Percentiles rank a stretch among this genome's conserved stretches.
Conservation (phyloP, 805 yeast genomes). For the Suhomyces sp. region DNA sequence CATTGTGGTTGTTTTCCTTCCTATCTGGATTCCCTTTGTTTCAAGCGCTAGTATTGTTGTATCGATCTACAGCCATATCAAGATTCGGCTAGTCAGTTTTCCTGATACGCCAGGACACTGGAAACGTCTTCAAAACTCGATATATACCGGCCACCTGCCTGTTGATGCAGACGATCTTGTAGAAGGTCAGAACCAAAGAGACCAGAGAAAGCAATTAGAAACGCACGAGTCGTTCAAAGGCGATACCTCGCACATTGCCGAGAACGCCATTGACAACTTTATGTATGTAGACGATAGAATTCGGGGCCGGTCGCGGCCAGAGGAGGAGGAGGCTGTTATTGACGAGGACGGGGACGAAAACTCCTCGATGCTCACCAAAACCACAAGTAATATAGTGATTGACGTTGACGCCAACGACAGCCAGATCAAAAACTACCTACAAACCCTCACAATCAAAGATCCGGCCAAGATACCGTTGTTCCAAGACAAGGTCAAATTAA, state of each 20-base stretch:
- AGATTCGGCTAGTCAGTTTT: slow-evolving; percentile 24
- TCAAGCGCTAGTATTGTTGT: slow-evolving; percentile 33
- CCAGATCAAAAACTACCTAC: slow-evolving; percentile 14
- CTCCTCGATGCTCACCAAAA: neutral
- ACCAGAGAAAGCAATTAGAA: slow-evolving; percentile 22
- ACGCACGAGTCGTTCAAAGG: slow-evolving; percentile 39
- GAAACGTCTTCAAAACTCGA: slow-evolving; percentile 30
- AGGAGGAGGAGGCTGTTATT: slow-evolving; percentile 9
- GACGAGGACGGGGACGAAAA: slow-evolving; percentile 9
- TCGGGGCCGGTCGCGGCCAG: slow-evolving; percentile 3
- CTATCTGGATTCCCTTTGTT: slow-evolving; percentile 51
- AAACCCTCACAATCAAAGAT: slow-evolving; percentile 15
- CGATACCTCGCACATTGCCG: slow-evolving; percentile 38
- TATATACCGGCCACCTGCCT: slow-evolving; percentile 24
- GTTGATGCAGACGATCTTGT: slow-evolving; percentile 31
- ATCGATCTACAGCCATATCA: slow-evolving; percentile 40
- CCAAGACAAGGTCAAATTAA: slow-evolving; percentile 20
- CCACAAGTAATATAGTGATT: slow-evolving; percentile 18
- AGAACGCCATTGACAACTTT: slow-evolving; percentile 34
- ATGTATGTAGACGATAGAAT: slow-evolving; percentile 30
- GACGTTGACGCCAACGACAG: slow-evolving; percentile 24
- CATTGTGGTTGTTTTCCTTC: slow-evolving; percentile 32
- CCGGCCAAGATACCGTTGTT: slow-evolving; percentile 28
- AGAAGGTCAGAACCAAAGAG: slow-evolving; percentile 29
- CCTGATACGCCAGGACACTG: slow-evolving; percentile 31